A percentile compares a stretch with the other conserved stretches of the same genome.
Conservation (phyloP, 1,284 basidiomycete species). For the Sporisorium graminicola region DNA sequence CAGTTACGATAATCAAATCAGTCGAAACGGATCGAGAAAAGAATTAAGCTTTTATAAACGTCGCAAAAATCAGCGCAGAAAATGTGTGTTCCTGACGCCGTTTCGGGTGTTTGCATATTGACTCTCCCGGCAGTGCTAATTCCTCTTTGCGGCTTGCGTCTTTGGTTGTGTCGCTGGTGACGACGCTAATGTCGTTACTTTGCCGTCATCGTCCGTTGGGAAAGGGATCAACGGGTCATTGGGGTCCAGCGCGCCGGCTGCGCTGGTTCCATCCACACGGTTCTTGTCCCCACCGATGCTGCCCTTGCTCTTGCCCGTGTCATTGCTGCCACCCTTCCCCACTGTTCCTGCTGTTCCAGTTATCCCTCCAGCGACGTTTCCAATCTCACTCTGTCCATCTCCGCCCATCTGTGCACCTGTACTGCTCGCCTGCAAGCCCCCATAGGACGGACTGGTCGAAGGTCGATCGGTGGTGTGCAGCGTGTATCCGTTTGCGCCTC, state of each 20-base stretch:
- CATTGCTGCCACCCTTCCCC: neutral
- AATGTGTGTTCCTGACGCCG: neutral
- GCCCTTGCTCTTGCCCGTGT: neutral
- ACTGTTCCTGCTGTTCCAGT: neutral
- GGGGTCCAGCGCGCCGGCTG: conserved; percentile 17
- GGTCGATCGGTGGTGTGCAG: conserved; percentile 4
- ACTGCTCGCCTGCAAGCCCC: too few relatives aligned
- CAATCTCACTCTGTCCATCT: neutral
- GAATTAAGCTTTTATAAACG: neutral
- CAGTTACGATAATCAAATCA: neutral
- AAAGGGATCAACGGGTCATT: conserved; percentile 26
- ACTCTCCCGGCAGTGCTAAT: neutral
- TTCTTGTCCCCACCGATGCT: neutral
- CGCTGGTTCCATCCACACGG: neutral
- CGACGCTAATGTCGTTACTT: neutral
- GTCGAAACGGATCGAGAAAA: neutral
- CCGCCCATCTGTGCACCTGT: neutral
- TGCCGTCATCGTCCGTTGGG: neutral
- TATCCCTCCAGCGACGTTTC: too few relatives aligned
- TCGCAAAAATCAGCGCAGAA: neutral
- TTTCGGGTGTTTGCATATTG: neutral
- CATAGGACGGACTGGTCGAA: neutral
- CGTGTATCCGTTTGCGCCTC: conserved; percentile 11
- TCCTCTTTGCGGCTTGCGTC: neutral
- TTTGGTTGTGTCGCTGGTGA: neutral